A percentile compares a stretch with the other conserved stretches of the same genome.
Conservation (phyloP, 495 filamentous ascomycete species). For the Hyaloscypha bicolor region DNA sequence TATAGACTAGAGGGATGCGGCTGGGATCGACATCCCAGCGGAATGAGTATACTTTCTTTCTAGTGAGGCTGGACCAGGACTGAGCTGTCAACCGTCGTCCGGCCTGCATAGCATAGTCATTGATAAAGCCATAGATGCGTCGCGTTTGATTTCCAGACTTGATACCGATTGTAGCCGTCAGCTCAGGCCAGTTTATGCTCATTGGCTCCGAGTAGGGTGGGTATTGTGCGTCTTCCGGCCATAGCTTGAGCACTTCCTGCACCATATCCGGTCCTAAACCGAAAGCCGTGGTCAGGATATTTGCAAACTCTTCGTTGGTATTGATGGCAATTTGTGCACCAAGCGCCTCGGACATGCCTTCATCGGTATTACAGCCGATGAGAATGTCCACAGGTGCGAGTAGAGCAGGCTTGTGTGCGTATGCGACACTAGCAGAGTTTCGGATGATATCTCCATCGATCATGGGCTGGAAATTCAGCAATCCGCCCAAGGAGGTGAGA, state of each 20-base stretch:
- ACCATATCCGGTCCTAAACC: too few relatives aligned
- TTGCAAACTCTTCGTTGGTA: too few relatives aligned
- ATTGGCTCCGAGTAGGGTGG: conserved; percentile 9
- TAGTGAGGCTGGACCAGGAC: neutral
- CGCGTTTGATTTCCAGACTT: neutral
- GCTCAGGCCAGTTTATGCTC: neutral
- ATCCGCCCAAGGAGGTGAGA: too few relatives aligned
- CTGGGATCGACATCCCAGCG: conserved; percentile 5
- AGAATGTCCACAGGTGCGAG: conserved; percentile 45
- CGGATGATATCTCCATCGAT: conserved; percentile 48
- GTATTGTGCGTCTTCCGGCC: neutral
- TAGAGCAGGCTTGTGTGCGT: conserved; percentile 18
- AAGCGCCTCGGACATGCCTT: conserved; percentile 58
- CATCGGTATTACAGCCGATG: conserved; percentile 54
- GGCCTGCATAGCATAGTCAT: neutral
- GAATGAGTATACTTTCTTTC: conserved; percentile 4
- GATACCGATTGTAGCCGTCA: neutral
- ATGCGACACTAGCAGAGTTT: conserved; percentile 52
- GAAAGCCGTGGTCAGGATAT: too few relatives aligned
- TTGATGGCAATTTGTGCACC: too few relatives aligned
- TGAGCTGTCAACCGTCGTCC: neutral
- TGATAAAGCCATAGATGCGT: neutral
- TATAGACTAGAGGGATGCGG: conserved; percentile 4
- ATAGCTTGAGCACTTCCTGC: conserved; percentile 5
- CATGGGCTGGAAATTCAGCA: too few relatives aligned